Conservation (phyloP, 2,329 filamentous ascomycete genomes). For the Alternaria ventricosa region DNA sequence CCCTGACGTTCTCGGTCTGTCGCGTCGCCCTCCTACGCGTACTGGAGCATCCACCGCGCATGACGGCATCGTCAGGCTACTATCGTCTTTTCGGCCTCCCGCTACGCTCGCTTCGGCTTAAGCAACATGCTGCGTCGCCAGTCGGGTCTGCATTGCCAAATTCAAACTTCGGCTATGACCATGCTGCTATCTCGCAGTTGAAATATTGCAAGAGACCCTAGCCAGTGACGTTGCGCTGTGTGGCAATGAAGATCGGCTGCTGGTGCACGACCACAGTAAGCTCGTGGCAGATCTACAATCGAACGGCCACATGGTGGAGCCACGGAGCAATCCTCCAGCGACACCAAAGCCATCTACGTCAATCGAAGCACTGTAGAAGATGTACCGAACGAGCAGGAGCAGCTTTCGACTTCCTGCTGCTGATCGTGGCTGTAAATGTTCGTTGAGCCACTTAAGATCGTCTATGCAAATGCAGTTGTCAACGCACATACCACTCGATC, state of each 20-base stretch:
- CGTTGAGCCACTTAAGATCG: constrained; percentile 1
- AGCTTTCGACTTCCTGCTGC: not conserved
- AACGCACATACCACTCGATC: constrained; percentile 3
- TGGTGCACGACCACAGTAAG: constrained; percentile 16
- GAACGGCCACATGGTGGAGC: constrained; percentile 5
- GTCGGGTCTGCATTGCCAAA: constrained; percentile 14
- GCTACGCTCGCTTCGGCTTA: constrained; percentile 10
- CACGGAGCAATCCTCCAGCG: not conserved
- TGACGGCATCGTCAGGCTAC: constrained; percentile 23
- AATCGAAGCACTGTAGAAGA: constrained; percentile 26
- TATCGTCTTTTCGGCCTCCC: constrained; percentile 9
- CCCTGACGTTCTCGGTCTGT: constrained; percentile 31
- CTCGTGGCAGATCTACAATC: constrained; percentile 27
- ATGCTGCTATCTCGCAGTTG: not conserved
- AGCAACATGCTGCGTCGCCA: constrained; percentile 8
- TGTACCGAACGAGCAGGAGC: constrained; percentile 2
- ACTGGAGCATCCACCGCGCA: constrained; percentile 29
- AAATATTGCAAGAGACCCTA: not conserved
- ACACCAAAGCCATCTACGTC: constrained; percentile 28
- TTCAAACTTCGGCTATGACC: constrained; percentile 14
- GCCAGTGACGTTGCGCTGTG: constrained; percentile 24
- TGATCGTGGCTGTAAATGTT: constrained; percentile 4
- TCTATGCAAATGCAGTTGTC: not conserved
- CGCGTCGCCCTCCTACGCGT: constrained; percentile 21
- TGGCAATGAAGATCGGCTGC: constrained; percentile 21